A percentile compares a stretch with the other conserved stretches of the same genome.
These are phyloP conservation scores for Berberis vulgaris DNA, from an alignment of 164 flowering plant genomes.

Conservation along the genomic window DNA sequence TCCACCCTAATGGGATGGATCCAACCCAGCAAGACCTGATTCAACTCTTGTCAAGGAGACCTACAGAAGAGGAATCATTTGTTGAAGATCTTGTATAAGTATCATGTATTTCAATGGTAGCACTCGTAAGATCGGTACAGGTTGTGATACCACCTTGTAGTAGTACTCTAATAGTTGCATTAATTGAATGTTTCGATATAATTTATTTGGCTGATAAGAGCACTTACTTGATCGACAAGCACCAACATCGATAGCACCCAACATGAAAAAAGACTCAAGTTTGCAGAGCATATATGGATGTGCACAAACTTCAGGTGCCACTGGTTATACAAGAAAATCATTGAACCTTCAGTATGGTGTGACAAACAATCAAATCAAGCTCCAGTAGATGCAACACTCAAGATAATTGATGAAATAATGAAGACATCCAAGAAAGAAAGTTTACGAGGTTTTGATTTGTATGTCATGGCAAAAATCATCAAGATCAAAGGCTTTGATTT, in stretches of 20 bases:
- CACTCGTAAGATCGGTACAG: not conserved
- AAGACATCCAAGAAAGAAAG: not conserved
- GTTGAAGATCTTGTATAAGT: not conserved
- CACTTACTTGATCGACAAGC: not conserved
- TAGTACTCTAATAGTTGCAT: not conserved
- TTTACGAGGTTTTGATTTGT: not conserved
- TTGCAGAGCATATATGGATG: not conserved
- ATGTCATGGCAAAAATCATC: not conserved
- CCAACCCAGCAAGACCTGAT: too few species aligned
- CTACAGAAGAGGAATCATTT: too few species aligned
- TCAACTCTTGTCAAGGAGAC: too few species aligned
- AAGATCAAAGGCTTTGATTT: too few species aligned
- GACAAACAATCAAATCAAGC: not conserved
- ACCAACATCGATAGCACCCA: not conserved
- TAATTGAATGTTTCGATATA: not conserved
- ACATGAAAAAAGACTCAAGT: not conserved
- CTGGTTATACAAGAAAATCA: not conserved
- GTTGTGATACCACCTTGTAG: not conserved
- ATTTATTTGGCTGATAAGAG: too few species aligned
- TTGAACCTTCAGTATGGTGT: not conserved
- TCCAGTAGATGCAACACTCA: not conserved
- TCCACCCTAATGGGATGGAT: too few species aligned
- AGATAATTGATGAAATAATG: not conserved
- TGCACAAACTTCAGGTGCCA: not conserved
- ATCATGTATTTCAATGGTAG: not conserved